These are phyloP conservation scores for Fusarium sp. DNA, from an alignment of 2,329 filamentous ascomycete genomes.

Conservation along the genomic window DNA sequence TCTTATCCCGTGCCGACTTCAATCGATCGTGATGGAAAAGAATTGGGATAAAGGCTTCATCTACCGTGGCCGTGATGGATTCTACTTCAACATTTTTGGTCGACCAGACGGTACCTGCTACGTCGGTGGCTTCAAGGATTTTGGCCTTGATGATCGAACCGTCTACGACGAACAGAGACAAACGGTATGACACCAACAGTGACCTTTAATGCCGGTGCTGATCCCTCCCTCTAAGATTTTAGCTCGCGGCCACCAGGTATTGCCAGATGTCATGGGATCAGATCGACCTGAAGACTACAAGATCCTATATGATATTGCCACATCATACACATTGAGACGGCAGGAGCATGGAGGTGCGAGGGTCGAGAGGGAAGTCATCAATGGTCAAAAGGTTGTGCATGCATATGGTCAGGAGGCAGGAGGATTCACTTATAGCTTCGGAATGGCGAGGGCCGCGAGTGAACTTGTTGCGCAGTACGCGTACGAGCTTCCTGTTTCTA, in stretches of 20 bases:
- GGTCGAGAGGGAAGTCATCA: neutral
- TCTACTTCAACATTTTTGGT: slow-evolving; percentile 11
- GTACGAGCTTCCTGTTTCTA: slow-evolving; percentile 5
- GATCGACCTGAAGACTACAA: slow-evolving; percentile 1
- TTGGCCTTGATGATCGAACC: neutral
- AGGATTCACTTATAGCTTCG: slow-evolving; percentile 9
- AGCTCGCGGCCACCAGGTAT: neutral
- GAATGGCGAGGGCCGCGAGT: neutral
- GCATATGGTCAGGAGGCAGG: slow-evolving; percentile 15
- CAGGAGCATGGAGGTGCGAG: neutral
- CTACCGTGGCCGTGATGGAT: slow-evolving; percentile 9
- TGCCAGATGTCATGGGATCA: neutral
- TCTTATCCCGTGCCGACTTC: neutral
- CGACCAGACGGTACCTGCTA: slow-evolving; percentile 7
- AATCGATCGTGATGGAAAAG: slow-evolving; percentile 5
- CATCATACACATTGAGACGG: neutral
- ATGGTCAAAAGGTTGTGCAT: slow-evolving; percentile 11
- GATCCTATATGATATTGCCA: slow-evolving; percentile 10
- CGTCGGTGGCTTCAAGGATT: slow-evolving; percentile 7
- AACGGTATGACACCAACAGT: neutral
- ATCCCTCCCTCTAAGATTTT: neutral
- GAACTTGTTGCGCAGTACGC: slow-evolving; percentile 5
- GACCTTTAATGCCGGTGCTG: neutral
- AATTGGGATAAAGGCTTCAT: slow-evolving; percentile 4
- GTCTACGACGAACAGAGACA: slow-evolving; percentile 4